Conservation (phyloP, 73 alveolate genomes). For the Tetrahymena elliotti region DNA sequence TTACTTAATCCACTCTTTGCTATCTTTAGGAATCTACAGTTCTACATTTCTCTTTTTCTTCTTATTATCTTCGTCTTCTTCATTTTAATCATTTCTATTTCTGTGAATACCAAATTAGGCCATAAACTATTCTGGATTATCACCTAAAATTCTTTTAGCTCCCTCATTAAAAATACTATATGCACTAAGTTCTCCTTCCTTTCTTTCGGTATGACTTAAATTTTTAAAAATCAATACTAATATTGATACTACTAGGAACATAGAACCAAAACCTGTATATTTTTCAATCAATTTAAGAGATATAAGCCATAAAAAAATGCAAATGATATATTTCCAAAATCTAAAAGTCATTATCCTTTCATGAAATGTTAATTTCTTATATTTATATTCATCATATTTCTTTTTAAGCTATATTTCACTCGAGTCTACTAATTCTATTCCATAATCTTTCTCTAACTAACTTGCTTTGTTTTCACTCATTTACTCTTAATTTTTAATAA, state of each 20-base stretch:
- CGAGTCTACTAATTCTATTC: background rate
- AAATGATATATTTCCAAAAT: background rate
- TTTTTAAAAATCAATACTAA: conserved; percentile 13
- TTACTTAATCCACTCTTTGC: conserved; percentile 26
- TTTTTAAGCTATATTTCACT: background rate
- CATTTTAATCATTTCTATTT: background rate
- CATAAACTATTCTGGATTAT: conserved; percentile 16
- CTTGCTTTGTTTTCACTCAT: background rate
- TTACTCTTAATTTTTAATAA: background rate
- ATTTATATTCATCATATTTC: background rate
- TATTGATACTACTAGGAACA: conserved; percentile 4
- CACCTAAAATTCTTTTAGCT: conserved; percentile 23
- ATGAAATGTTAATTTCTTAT: background rate
- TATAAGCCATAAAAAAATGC: background rate
- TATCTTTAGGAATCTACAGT: conserved; percentile 2
- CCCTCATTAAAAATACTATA: conserved; percentile 30
- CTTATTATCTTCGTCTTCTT: background rate
- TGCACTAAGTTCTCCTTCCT: conserved; percentile 31
- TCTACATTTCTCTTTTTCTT: background rate
- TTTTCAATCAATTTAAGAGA: background rate
- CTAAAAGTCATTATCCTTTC: background rate
- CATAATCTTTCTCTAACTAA: background rate
- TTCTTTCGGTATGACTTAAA: conserved; percentile 6
- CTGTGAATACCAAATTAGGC: conserved; percentile 8
- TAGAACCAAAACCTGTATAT: background rate